phyloP scores from a whole-genome alignment of 179 eudicot genomes.

The Sideroxylon spinosum region DNA sequence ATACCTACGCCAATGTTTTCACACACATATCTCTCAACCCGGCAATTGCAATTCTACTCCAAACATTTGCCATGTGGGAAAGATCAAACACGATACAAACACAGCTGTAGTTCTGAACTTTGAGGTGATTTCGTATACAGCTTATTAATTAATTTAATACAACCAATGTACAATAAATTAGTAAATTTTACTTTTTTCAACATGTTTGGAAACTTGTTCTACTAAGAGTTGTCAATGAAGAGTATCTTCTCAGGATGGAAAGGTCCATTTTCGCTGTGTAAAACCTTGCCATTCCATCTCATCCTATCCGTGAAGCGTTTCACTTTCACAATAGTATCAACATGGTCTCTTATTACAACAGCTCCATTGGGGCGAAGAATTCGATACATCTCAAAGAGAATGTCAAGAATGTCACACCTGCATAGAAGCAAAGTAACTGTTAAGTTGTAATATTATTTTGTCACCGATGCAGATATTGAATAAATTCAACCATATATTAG shows the following conservation, averaged over 20 bases:
- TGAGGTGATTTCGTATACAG: too few relatives aligned
- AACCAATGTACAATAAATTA: too few relatives aligned
- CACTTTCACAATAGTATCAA: conserved; percentile 44
- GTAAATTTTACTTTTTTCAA: too few relatives aligned
- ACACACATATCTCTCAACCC: too few relatives aligned
- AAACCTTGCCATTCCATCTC: conserved; percentile 49
- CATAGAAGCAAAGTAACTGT: neutral
- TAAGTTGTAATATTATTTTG: neutral
- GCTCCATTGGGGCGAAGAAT: conserved; percentile 64
- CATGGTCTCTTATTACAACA: conserved; percentile 54
- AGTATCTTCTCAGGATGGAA: conserved; percentile 55
- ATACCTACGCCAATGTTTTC: too few relatives aligned
- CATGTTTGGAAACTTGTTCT: too few relatives aligned
- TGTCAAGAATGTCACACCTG: conserved; percentile 55
- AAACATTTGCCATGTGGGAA: too few relatives aligned
- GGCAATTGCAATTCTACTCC: too few relatives aligned
- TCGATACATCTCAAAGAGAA: conserved; percentile 58
- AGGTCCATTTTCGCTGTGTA: conserved; percentile 52
- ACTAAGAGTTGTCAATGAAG: conserved; percentile 29
- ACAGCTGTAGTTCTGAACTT: too few relatives aligned
- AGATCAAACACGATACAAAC: too few relatives aligned
- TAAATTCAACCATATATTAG: neutral
- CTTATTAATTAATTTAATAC: too few relatives aligned
- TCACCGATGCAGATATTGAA: neutral
- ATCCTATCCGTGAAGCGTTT: conserved; percentile 42